phyloP scores from a whole-genome alignment of 768 basidiomycete genomes.

The Rhizopogon sp. region DNA sequence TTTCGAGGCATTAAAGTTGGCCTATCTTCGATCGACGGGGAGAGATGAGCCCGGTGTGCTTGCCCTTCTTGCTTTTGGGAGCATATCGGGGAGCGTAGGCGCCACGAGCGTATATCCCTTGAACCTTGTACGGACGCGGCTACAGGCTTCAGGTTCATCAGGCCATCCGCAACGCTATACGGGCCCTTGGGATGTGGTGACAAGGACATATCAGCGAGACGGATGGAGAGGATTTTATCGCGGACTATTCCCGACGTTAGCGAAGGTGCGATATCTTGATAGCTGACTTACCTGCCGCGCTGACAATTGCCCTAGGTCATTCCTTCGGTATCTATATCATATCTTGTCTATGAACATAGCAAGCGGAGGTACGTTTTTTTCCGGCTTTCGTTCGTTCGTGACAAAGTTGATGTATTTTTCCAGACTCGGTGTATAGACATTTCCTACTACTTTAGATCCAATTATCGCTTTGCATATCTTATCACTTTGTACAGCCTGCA shows the following conservation, averaged over 20 bases:
- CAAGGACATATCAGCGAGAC: constrained; percentile 76
- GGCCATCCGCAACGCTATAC: constrained; percentile 91
- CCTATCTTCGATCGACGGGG: constrained; percentile 81
- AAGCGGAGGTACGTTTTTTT: constrained; percentile 60
- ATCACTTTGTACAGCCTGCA: constrained; percentile 22
- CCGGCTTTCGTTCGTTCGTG: constrained; percentile 4
- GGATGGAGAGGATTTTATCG: constrained; percentile 95
- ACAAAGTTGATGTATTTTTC: neutral
- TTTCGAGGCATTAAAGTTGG: constrained; percentile 91
- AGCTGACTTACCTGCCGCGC: constrained; percentile 1
- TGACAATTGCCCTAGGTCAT: constrained; percentile 56
- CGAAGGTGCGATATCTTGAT: constrained; percentile 55
- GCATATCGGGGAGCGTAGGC: constrained; percentile 89
- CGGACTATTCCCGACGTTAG: constrained; percentile 86
- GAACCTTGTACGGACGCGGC: constrained; percentile 86
- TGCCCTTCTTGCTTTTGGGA: constrained; percentile 86
- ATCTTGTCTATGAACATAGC: constrained; percentile 87
- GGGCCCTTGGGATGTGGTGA: constrained; percentile 81
- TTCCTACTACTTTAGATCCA: constrained; percentile 5
- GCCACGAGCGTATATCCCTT: constrained; percentile 92
- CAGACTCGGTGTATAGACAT: constrained; percentile 58
- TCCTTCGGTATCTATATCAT: constrained; percentile 95
- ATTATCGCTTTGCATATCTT: constrained; percentile 17
- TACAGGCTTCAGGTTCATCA: constrained; percentile 94
- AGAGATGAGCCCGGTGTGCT: constrained; percentile 88